These are phyloP conservation scores for Vitis labrusca DNA, from an alignment of 164 flowering plant genomes.

Conservation along the genomic window DNA sequence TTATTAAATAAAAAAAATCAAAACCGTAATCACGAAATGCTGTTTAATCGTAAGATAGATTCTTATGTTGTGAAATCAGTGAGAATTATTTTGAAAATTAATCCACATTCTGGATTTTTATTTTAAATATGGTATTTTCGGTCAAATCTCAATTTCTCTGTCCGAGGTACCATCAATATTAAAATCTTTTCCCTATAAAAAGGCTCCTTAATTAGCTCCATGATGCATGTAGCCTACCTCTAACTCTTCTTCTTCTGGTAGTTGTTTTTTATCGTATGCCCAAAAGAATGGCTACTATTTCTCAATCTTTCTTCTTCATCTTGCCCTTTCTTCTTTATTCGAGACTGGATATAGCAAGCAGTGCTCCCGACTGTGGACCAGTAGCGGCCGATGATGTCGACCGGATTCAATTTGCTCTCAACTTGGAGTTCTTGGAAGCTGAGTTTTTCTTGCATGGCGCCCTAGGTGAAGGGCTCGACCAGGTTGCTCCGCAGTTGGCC, in stretches of 20 bases:
- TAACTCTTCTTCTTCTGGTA: background rate
- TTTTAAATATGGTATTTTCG: too few species aligned
- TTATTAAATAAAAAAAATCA: too few species aligned
- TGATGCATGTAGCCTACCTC: too few species aligned
- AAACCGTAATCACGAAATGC: too few species aligned
- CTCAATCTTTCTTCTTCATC: background rate
- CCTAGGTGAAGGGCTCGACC: conserved; percentile 24
- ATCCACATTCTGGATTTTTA: too few species aligned
- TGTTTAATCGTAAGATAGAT: too few species aligned
- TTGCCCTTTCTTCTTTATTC: conserved; percentile 1
- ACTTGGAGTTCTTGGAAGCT: conserved; percentile 30
- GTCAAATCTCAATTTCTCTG: too few species aligned
- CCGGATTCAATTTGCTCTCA: conserved; percentile 20
- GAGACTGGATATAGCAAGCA: background rate
- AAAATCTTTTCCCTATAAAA: too few species aligned
- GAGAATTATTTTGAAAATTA: too few species aligned
- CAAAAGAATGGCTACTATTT: background rate
- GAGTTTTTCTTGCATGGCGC: conserved; percentile 28
- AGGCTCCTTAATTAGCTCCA: too few species aligned
- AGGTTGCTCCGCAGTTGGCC: conserved; percentile 8
- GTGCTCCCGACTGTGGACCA: background rate
- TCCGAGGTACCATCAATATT: too few species aligned
- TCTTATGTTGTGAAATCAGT: too few species aligned
- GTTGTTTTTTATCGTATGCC: background rate
- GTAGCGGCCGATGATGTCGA: conserved; percentile 10